phyloP scores from a whole-genome alignment of 495 filamentous ascomycete genomes.

The Hyaloscypha bicolor region DNA sequence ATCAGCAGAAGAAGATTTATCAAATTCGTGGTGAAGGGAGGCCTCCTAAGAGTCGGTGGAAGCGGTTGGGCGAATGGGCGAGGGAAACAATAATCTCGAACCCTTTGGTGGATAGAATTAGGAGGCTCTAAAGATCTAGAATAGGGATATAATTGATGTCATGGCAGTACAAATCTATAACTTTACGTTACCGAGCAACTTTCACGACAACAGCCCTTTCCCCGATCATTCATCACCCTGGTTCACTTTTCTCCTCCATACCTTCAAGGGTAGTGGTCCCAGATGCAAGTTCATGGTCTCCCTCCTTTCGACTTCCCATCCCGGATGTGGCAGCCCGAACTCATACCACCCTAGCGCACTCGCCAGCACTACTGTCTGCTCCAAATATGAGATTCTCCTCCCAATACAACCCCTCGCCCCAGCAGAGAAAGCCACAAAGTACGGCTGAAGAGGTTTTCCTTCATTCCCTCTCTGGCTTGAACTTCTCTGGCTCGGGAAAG shows the following conservation, averaged over 20 bases:
- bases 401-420: conserved; percentile 48
- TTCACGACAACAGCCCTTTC: too few relatives aligned
- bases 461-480: conserved; percentile 42
- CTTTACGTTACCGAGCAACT: too few relatives aligned
- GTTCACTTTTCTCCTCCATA: conserved; percentile 12
- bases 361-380: conserved; percentile 37
- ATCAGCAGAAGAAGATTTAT: too few relatives aligned
- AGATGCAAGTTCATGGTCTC: conserved; percentile 41
- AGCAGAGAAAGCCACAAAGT: conserved; percentile 46
- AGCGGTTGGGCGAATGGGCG: too few relatives aligned
- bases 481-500: conserved; percentile 50
- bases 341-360: conserved; percentile 32
- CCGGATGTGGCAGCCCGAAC: conserved; percentile 41
- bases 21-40: too few relatives aligned
- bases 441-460: conserved; percentile 43
- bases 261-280: neutral
- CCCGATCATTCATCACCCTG: too few relatives aligned
- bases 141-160: too few relatives aligned
- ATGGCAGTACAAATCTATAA: too few relatives aligned
- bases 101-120: too few relatives aligned
- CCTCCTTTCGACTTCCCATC: conserved; percentile 41
- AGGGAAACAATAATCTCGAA: too few relatives aligned
- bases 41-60: too few relatives aligned
- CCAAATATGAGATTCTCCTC: conserved; percentile 47
- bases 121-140: too few relatives aligned